Conservation (phyloP, 257 asterid species). For the Parsonsia alboflavescens region DNA sequence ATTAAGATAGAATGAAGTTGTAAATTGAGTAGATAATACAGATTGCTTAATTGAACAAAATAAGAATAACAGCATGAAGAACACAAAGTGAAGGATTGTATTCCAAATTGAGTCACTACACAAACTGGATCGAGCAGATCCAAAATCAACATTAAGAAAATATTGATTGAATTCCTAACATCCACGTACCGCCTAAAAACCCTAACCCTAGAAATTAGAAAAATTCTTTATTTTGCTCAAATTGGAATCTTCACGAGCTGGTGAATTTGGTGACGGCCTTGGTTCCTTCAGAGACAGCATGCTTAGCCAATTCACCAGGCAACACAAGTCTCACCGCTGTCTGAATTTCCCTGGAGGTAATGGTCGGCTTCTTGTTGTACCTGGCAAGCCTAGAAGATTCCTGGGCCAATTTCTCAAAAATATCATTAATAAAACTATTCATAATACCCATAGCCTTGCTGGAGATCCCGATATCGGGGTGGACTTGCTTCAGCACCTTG, state of each 20-base stretch:
- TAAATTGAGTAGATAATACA: no score
- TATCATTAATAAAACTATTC: conserved; percentile 49
- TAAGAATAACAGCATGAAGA: no score
- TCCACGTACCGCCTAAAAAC: background rate
- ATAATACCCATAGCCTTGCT: conserved; percentile 72
- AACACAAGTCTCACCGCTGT: conserved; percentile 54
- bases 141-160: background rate
- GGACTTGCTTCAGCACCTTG: conserved; percentile 64
- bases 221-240: background rate
- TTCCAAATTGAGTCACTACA: background rate
- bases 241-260: conserved; percentile 24
- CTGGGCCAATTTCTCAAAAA: conserved; percentile 54
- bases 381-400: conserved; percentile 49
- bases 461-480: conserved; percentile 57
- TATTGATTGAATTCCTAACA: background rate
- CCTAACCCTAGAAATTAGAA: background rate
- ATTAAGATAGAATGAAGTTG: no score
- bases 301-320: conserved; percentile 59
- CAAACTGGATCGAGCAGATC: background rate
- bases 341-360: conserved; percentile 59
- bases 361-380: conserved; percentile 61
- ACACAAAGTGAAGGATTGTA: background rate
- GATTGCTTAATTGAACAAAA: background rate
- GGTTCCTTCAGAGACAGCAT: conserved; percentile 55
- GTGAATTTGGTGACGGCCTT: conserved; percentile 64